Conservation (phyloP, 345 rosid species). For the Eucalyptus polyanthemos region DNA sequence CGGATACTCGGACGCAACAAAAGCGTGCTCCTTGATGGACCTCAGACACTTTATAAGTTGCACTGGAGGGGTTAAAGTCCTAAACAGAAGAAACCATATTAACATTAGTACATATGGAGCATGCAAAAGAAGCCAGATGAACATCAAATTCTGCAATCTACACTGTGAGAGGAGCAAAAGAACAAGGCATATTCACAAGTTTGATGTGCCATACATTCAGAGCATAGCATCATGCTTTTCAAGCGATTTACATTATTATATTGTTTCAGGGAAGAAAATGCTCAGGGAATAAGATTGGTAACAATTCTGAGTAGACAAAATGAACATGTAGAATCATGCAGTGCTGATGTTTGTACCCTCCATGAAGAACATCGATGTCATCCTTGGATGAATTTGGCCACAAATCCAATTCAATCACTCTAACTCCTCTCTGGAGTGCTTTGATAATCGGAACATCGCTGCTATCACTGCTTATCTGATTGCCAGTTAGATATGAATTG, state of each 20-base stretch:
- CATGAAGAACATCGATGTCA: conserved; percentile 55
- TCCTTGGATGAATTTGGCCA: conserved; percentile 55
- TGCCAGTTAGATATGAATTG: conserved; percentile 79
- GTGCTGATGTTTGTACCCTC: conserved; percentile 29
- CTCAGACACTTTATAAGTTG: conserved; percentile 56
- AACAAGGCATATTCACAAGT: neutral
- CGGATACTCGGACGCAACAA: conserved; percentile 66
- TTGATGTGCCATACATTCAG: neutral
- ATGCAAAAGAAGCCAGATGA: neutral
- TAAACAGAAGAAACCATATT: neutral
- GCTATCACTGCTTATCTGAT: conserved; percentile 58
- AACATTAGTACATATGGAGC: neutral
- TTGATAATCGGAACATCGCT: conserved; percentile 48
- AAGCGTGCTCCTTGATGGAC: conserved; percentile 68
- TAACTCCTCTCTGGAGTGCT: conserved; percentile 51
- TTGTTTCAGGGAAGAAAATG: neutral
- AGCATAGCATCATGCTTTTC: neutral
- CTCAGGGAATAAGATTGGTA: neutral
- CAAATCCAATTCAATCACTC: conserved; percentile 78
- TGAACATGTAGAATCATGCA: neutral
- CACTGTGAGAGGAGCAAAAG: neutral
- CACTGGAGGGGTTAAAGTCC: conserved; percentile 90
- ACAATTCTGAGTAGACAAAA: neutral
- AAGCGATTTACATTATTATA: neutral
- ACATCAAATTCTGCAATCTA: neutral